phyloP scores from a whole-genome alignment of 2,329 filamentous ascomycete species.

The Pseudogymnoascus sp. region DNA sequence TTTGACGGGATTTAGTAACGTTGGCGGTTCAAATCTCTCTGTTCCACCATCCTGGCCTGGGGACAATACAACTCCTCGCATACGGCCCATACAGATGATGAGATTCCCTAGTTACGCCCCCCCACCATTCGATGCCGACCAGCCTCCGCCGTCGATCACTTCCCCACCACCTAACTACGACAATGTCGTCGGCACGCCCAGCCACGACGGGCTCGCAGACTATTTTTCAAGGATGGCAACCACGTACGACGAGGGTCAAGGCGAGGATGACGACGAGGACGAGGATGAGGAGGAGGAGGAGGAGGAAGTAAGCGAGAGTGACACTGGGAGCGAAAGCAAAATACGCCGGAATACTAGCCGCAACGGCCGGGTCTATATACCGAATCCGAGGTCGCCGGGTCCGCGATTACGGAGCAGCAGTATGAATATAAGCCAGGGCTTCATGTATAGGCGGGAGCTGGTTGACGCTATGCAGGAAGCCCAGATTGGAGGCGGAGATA shows the following conservation, averaged over 20 bases:
- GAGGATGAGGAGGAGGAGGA: slow-evolving; percentile 25
- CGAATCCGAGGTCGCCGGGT: slow-evolving; percentile 30
- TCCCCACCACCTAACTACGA: slow-evolving; percentile 67
- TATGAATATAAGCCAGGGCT: slow-evolving; percentile 27
- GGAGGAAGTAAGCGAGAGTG: slow-evolving; percentile 17
- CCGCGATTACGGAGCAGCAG: slow-evolving; percentile 27
- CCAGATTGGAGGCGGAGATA: background rate
- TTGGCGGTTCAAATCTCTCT: slow-evolving; percentile 39
- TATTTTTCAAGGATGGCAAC: slow-evolving; percentile 63
- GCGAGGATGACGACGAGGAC: slow-evolving; percentile 13
- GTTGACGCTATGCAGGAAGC: background rate
- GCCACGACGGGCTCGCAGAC: slow-evolving; percentile 55
- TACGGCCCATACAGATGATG: slow-evolving; percentile 61
- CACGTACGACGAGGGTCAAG: background rate
- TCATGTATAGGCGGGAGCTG: slow-evolving; percentile 23
- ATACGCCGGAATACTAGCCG: background rate
- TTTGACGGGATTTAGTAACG: background rate
- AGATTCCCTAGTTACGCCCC: slow-evolving; percentile 65
- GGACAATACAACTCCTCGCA: slow-evolving; percentile 33
- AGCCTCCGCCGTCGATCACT: slow-evolving; percentile 60
- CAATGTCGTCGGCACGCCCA: slow-evolving; percentile 49
- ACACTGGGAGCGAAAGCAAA: slow-evolving; percentile 17
- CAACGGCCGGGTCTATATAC: slow-evolving; percentile 28
- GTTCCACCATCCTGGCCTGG: slow-evolving; percentile 22
- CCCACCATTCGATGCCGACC: slow-evolving; percentile 62